Evolutionary conservation across 2,329 filamentous ascomycete species (phyloP).

Genomic region (Phialemonium atrogriseum): DNA sequence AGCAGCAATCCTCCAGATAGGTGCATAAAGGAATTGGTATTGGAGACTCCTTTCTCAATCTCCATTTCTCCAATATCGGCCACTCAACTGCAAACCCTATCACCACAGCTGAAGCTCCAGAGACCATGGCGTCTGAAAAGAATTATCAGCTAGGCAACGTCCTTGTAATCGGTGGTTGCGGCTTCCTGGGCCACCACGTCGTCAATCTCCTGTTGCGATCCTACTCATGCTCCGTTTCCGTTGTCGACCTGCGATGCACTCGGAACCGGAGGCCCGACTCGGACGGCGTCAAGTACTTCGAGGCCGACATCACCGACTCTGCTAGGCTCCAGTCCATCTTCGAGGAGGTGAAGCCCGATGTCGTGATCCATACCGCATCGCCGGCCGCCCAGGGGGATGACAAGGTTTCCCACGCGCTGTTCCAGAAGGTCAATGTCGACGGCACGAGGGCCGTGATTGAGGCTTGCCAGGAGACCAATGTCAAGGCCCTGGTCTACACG

Average conservation of each 20-base stretch:
- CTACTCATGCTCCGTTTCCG: conserved; percentile 51
- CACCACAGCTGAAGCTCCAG: too few species aligned
- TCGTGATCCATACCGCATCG: conserved; percentile 87
- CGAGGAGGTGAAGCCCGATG: conserved; percentile 58
- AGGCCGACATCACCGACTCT: conserved; percentile 68
- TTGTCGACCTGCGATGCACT: conserved; percentile 63
- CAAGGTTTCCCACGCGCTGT: conserved; percentile 49
- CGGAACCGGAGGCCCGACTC: conserved; percentile 55
- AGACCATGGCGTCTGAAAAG: conserved; percentile 21
- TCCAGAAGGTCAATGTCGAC: conserved; percentile 79
- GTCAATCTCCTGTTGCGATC: conserved; percentile 63
- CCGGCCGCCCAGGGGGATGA: conserved; percentile 49
- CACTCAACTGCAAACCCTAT: too few species aligned
- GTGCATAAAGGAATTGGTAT: too few species aligned
- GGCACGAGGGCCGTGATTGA: conserved; percentile 73
- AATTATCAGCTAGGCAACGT: conserved; percentile 55
- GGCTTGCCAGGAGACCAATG: conserved; percentile 60
- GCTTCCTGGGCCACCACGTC: conserved; percentile 77
- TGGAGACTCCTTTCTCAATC: too few species aligned
- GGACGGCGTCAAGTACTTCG: conserved; percentile 56
- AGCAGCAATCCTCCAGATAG: too few species aligned
- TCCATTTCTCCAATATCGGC: too few species aligned
- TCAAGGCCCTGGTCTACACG: conserved; percentile 83
- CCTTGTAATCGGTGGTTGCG: conserved; percentile 74
- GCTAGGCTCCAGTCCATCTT: conserved; percentile 56